Evolutionary conservation across 129 eudicot genomes (phyloP).

Genomic region (Erigeron canadensis): DNA sequence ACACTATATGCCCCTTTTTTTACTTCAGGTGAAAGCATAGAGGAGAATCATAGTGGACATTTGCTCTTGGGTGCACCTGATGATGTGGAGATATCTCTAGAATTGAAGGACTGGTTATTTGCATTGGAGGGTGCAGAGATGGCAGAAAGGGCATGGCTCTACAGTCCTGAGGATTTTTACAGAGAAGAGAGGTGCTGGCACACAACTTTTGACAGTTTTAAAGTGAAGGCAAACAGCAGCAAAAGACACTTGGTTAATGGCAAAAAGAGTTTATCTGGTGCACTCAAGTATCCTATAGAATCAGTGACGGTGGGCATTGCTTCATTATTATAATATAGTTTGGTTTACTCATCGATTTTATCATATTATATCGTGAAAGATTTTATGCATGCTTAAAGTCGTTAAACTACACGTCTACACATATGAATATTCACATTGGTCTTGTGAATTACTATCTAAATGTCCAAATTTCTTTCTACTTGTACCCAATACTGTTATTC

Average conservation of each 20-base stretch:
- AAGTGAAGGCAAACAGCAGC: conserved; percentile 75
- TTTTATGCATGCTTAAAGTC: conserved; percentile 10
- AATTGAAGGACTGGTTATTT: conserved; percentile 84
- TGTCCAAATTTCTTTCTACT: not conserved
- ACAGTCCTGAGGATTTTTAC: conserved; percentile 43
- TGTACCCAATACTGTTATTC: conserved; percentile 5
- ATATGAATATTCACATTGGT: conserved; percentile 5
- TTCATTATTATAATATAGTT: conserved; percentile 12
- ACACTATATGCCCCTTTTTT: conserved; percentile 4
- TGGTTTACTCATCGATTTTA: conserved; percentile 15
- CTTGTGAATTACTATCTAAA: conserved; percentile 17
- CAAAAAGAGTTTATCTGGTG: conserved; percentile 34
- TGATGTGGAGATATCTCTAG: conserved; percentile 80
- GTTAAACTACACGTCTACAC: conserved; percentile 9
- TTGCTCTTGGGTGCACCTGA: conserved; percentile 80
- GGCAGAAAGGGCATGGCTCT: conserved; percentile 49
- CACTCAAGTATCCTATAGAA: conserved; percentile 66
- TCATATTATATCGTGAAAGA: not conserved
- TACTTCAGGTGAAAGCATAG: conserved; percentile 50
- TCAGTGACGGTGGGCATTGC: conserved; percentile 57
- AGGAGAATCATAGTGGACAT: conserved; percentile 40
- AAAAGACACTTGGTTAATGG: conserved; percentile 39
- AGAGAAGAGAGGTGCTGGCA: conserved; percentile 95
- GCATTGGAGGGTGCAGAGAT: conserved; percentile 84
- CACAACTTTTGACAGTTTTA: conserved; percentile 66